These are phyloP conservation scores for Leishmania turanica DNA, from an alignment of 208 protist genomes.

Conservation along the genomic window DNA sequence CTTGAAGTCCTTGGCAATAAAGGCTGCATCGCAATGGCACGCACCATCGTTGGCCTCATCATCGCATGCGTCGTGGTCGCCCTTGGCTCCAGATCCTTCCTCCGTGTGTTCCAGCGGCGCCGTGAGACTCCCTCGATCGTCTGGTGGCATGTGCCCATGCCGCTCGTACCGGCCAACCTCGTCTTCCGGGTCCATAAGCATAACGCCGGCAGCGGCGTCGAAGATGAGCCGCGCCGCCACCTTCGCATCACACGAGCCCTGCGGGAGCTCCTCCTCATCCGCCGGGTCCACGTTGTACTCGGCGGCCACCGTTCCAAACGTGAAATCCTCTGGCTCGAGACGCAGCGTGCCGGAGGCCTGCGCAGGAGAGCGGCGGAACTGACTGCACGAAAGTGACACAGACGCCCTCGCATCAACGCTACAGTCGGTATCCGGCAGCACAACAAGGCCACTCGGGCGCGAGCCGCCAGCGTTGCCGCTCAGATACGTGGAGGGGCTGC, in stretches of 20 bases:
- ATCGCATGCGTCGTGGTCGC: background rate
- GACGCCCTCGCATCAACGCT: slow-evolving; percentile 4
- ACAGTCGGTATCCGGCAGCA: slow-evolving; percentile 21
- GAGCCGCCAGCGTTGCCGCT: background rate
- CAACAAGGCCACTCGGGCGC: slow-evolving; percentile 23
- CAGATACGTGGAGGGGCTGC: slow-evolving; percentile 3
- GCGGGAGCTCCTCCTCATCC: slow-evolving; percentile 26
- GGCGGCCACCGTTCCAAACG: slow-evolving; percentile 48
- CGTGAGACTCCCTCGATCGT: slow-evolving; percentile 3
- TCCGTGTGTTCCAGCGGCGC: background rate
- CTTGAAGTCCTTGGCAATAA: slow-evolving; percentile 56
- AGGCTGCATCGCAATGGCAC: slow-evolving; percentile 46
- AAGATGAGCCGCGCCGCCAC: slow-evolving; percentile 62
- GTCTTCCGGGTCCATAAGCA: slow-evolving; percentile 58
- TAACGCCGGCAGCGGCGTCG: slow-evolving; percentile 40
- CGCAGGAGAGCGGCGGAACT: slow-evolving; percentile 14
- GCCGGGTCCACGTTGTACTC: slow-evolving; percentile 46
- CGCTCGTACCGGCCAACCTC: slow-evolving; percentile 57
- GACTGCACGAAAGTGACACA: slow-evolving; percentile 18
- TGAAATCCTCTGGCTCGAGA: slow-evolving; percentile 32
- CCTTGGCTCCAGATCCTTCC: background rate
- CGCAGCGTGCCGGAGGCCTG: slow-evolving; percentile 11
- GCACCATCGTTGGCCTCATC: slow-evolving; percentile 37
- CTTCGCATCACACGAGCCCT: slow-evolving; percentile 49
- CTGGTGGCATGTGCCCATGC: slow-evolving; percentile 7